A percentile compares a stretch with the other conserved stretches of the same genome.
phyloP scores from a whole-genome alignment of 768 basidiomycete species.

The Lactarius tabidus region DNA sequence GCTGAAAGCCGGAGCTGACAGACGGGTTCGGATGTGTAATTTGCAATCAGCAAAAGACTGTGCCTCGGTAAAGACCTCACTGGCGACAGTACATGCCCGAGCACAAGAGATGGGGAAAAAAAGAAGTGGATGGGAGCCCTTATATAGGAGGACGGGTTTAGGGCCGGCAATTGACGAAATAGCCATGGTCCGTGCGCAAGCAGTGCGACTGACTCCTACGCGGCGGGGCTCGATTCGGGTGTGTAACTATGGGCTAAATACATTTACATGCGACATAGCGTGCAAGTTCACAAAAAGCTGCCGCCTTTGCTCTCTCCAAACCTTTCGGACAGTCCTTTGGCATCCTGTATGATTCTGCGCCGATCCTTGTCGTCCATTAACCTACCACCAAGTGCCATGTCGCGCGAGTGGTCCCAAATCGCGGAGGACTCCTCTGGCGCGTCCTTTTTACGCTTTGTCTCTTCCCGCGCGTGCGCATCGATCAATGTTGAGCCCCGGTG shows the following conservation, averaged over 20 bases:
- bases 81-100: slow-evolving; percentile 93
- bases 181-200: slow-evolving; percentile 16
- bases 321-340: slow-evolving; percentile 74
- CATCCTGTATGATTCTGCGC: slow-evolving; percentile 72
- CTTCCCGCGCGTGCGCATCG: slow-evolving; percentile 39
- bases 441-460: slow-evolving; percentile 42
- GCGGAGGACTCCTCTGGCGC: slow-evolving; percentile 51
- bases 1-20: slow-evolving; percentile 82
- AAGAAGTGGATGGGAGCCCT: slow-evolving; percentile 28
- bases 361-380: slow-evolving; percentile 88
- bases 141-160: slow-evolving; percentile 28
- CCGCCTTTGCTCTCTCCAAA: slow-evolving; percentile 74
- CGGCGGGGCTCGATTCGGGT: not conserved
- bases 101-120: slow-evolving; percentile 57
- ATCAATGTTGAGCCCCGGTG: slow-evolving; percentile 29
- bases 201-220: no score
- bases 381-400: slow-evolving; percentile 84
- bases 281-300: slow-evolving; percentile 47
- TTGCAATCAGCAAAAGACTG: slow-evolving; percentile 96
- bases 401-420: slow-evolving; percentile 91
- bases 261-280: not conserved
- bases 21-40: slow-evolving; percentile 96
- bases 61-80: slow-evolving; percentile 95
- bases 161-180: slow-evolving; percentile 14
- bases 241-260: not conserved